A percentile compares a stretch with the other conserved stretches of the same genome.
Evolutionary conservation across 176 grass and related monocot species (phyloP).

Genomic region (Chloris gayana): DNA sequence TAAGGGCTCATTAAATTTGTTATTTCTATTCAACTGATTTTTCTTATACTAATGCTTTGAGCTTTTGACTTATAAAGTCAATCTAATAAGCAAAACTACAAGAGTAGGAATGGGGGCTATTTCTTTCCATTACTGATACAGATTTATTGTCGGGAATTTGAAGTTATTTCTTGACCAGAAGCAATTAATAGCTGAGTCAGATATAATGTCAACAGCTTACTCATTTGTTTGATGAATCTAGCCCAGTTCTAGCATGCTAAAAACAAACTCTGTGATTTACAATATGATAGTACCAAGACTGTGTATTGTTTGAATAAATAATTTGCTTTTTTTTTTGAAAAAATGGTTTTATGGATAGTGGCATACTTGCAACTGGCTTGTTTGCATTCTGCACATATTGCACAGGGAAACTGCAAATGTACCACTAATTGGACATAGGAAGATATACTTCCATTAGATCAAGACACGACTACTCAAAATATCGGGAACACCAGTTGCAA

Average conservation of each 20-base stretch:
- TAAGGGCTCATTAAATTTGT: conserved; percentile 41
- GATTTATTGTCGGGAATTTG: conserved; percentile 3
- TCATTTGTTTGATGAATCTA: no score
- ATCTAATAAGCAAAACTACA: conserved; percentile 24
- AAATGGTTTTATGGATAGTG: no score
- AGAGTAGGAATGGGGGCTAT: background rate
- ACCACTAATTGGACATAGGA: background rate
- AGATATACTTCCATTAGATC: background rate
- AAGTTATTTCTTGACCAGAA: conserved; percentile 15
- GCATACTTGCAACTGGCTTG: no score
- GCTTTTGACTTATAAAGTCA: background rate
- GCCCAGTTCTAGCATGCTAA: no score
- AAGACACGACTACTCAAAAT: background rate
- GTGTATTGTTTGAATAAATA: no score
- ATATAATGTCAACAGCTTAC: no score
- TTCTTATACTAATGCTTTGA: background rate
- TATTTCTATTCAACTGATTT: conserved; percentile 11
- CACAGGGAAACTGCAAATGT: background rate
- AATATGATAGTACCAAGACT: no score
- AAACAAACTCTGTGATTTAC: no score
- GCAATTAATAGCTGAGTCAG: background rate
- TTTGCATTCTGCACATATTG: background rate
- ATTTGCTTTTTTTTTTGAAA: no score
- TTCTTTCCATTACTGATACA: no score
- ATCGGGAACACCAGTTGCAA: background rate